These are phyloP conservation scores for Pyrenula massariospora DNA, from an alignment of 495 filamentous ascomycete genomes.

Conservation along the genomic window DNA sequence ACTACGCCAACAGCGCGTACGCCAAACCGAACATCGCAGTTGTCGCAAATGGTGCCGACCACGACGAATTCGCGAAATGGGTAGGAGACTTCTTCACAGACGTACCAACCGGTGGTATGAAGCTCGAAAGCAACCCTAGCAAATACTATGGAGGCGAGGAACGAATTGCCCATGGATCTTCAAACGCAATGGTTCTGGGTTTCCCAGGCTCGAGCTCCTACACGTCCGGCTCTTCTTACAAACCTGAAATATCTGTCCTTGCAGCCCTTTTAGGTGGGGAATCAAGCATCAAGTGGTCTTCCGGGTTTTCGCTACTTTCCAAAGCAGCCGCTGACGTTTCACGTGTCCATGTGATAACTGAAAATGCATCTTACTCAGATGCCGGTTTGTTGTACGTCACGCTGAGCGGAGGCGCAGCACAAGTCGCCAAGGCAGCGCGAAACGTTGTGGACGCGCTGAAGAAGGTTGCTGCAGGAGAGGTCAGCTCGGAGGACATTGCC, in stretches of 20 bases:
- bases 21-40: conserved; percentile 82
- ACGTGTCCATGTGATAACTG: conserved; percentile 54
- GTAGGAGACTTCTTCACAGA: conserved; percentile 74
- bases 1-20: conserved; percentile 67
- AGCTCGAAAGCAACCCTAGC: conserved; percentile 34
- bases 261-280: conserved; percentile 82
- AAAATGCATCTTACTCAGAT: conserved; percentile 82
- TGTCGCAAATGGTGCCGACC: conserved; percentile 75
- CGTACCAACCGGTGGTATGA: conserved; percentile 25
- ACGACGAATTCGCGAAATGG: conserved; percentile 76
- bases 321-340: conserved; percentile 58
- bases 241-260: conserved; percentile 83
- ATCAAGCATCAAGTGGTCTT: conserved; percentile 87
- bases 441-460: conserved; percentile 66
- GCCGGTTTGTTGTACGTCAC: conserved; percentile 79
- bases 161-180: conserved; percentile 62
- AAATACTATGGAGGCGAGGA: conserved; percentile 95
- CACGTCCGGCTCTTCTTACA: conserved; percentile 51
- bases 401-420: conserved; percentile 57
- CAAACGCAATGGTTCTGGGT: conserved; percentile 72
- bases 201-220: conserved; percentile 82
- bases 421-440: conserved; percentile 51
- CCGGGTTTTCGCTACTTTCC: conserved; percentile 80
- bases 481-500: conserved; percentile 72
- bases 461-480: conserved; percentile 58